These are phyloP conservation scores for Microsporum canis DNA, from an alignment of 2,329 filamentous ascomycete genomes.

Conservation along the genomic window DNA sequence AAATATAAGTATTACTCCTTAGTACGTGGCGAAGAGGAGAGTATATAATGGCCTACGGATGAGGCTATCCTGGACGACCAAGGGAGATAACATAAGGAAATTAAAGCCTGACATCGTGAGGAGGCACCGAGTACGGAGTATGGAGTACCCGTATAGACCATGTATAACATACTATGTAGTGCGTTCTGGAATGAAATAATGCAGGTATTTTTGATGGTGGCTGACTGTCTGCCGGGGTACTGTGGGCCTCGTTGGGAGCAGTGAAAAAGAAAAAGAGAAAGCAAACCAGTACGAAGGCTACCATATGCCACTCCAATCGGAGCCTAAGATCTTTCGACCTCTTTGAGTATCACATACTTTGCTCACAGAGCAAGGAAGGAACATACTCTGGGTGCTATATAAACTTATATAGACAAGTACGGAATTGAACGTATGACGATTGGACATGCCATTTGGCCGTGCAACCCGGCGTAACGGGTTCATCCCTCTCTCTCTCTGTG, in stretches of 20 bases:
- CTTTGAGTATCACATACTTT: background rate
- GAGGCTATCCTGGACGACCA: background rate
- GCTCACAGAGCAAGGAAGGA: background rate
- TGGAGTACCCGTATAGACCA: background rate
- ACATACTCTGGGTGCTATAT: background rate
- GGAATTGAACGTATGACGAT: background rate
- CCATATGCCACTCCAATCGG: background rate
- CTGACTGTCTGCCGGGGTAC: background rate
- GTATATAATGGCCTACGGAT: background rate
- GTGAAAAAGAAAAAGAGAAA: background rate
- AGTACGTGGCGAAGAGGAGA: background rate
- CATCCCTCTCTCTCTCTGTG: background rate
- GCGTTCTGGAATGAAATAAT: background rate
- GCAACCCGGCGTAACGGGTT: slow-evolving; percentile 3
- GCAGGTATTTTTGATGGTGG: slow-evolving; percentile 2
- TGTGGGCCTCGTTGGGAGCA: background rate
- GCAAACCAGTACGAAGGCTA: background rate
- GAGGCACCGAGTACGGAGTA: background rate
- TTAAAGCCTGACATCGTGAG: background rate
- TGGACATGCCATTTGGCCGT: slow-evolving; percentile 1
- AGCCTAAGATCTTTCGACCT: background rate
- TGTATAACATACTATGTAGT: background rate
- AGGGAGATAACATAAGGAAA: background rate
- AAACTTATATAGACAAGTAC: background rate
- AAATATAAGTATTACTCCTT: background rate